Conservation (phyloP, 1,284 basidiomycete species). For the Prillingera fragicola region DNA sequence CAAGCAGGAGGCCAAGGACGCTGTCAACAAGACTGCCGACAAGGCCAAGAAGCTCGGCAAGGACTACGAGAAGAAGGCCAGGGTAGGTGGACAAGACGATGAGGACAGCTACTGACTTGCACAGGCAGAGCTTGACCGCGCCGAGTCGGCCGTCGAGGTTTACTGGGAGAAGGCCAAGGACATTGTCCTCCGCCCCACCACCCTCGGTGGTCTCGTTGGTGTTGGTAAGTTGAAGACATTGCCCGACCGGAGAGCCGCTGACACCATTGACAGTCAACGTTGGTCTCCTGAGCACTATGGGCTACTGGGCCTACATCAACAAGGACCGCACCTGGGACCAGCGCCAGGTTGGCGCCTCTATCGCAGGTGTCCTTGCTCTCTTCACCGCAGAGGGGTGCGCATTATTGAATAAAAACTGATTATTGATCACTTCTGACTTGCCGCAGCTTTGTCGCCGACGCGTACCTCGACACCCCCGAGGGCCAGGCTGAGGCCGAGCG, state of each 20-base stretch:
- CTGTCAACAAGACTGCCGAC: slow-evolving; percentile 8
- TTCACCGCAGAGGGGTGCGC: slow-evolving; percentile 56
- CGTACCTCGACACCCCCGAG: slow-evolving; percentile 58
- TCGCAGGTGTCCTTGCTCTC: slow-evolving; percentile 56
- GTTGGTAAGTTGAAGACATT: slow-evolving; percentile 54
- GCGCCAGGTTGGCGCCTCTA: slow-evolving; percentile 55
- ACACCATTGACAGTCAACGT: slow-evolving; percentile 57
- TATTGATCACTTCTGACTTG: not conserved
- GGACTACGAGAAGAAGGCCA: slow-evolving; percentile 13
- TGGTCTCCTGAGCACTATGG: slow-evolving; percentile 60
- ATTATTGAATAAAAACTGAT: not conserved
- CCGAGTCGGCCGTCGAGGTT: slow-evolving; percentile 55
- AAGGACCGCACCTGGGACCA: slow-evolving; percentile 61
- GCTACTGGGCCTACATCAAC: slow-evolving; percentile 63
- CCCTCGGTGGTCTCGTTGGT: slow-evolving; percentile 67
- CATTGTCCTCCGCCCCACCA: slow-evolving; percentile 60
- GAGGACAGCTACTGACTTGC: slow-evolving; percentile 51
- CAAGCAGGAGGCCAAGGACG: slow-evolving; percentile 51
- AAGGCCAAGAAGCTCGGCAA: slow-evolving; percentile 24
- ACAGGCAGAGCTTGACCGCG: slow-evolving; percentile 50
- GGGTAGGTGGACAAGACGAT: slow-evolving; percentile 53
- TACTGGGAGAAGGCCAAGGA: slow-evolving; percentile 59
- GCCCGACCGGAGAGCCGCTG: not conserved
- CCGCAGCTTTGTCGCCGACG: slow-evolving; percentile 57
- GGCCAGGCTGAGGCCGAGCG: slow-evolving; percentile 57